Conservation (phyloP, 2,329 filamentous ascomycete species). For the Paecilomyces formosus region DNA sequence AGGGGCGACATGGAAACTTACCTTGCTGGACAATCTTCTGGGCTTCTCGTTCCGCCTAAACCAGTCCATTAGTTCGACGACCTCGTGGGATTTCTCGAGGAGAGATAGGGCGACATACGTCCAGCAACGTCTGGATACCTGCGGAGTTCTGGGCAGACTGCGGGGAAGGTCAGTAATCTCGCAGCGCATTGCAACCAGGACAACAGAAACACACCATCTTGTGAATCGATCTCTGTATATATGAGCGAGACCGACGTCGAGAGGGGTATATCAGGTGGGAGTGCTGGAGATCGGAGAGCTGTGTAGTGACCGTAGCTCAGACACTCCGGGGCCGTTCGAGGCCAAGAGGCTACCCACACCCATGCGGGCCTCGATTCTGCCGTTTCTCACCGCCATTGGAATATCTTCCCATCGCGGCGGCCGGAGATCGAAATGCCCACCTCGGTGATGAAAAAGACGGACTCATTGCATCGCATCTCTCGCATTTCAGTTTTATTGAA, state of each 20-base stretch:
- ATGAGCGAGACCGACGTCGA: constrained; percentile 1
- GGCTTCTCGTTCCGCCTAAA: constrained; percentile 89
- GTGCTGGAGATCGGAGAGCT: constrained; percentile 1
- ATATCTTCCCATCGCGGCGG: constrained; percentile 7
- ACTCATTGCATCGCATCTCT: not conserved
- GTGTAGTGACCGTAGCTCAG: not conserved
- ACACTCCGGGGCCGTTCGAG: constrained; percentile 5
- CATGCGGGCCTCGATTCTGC: constrained; percentile 28
- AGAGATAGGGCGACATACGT: constrained; percentile 55
- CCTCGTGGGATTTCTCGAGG: constrained; percentile 1
- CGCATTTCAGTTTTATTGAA: not conserved
- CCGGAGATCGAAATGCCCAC: not conserved
- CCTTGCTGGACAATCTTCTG: constrained; percentile 99
- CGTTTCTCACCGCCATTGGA: constrained; percentile 19
- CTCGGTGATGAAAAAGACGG: not conserved
- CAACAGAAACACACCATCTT: constrained; percentile 4
- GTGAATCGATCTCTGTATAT: constrained; percentile 4
- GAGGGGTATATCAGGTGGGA: not conserved
- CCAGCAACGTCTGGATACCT: constrained; percentile 96
- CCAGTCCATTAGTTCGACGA: constrained; percentile 4
- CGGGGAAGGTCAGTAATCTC: constrained; percentile 7
- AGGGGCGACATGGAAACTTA: constrained; percentile 33
- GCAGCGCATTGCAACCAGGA: not conserved
- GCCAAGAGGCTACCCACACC: constrained; percentile 16
- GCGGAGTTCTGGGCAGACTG: constrained; percentile 97